Evolutionary conservation across 148 eudicot species (phyloP).

Genomic region (Rhododendron griersonianum): DNA sequence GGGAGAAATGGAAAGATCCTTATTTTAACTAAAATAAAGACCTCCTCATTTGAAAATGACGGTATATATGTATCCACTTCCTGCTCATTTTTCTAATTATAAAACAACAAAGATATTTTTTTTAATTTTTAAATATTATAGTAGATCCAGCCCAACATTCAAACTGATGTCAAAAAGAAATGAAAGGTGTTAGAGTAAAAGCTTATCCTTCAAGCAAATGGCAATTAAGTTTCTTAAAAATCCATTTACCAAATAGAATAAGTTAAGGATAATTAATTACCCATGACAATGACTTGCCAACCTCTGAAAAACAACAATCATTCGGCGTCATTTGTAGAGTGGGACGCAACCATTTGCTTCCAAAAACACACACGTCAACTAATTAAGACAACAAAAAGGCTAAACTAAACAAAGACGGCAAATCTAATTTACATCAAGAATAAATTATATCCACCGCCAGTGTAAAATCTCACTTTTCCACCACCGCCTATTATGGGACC

Average conservation of each 20-base stretch:
- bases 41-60: too few species aligned
- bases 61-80: not conserved
- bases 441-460: too few species aligned
- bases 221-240: not conserved
- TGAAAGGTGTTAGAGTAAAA: not conserved
- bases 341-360: conserved; percentile 10
- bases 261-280: not conserved
- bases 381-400: not conserved
- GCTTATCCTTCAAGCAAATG: not conserved
- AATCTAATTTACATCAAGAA: not conserved
- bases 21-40: too few species aligned
- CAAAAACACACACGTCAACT: not conserved
- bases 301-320: not conserved
- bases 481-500: too few species aligned
- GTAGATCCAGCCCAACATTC: not conserved
- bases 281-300: conserved; percentile 6
- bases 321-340: not conserved
- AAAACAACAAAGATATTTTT: too few species aligned
- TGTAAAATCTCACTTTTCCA: too few species aligned
- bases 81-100: not conserved
- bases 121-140: not conserved
- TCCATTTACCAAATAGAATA: not conserved
- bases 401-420: not conserved
- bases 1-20: too few species aligned
- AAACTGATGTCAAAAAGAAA: not conserved